Evolutionary conservation across 768 basidiomycete species (phyloP).

Genomic region (Lyophyllum semitale): DNA sequence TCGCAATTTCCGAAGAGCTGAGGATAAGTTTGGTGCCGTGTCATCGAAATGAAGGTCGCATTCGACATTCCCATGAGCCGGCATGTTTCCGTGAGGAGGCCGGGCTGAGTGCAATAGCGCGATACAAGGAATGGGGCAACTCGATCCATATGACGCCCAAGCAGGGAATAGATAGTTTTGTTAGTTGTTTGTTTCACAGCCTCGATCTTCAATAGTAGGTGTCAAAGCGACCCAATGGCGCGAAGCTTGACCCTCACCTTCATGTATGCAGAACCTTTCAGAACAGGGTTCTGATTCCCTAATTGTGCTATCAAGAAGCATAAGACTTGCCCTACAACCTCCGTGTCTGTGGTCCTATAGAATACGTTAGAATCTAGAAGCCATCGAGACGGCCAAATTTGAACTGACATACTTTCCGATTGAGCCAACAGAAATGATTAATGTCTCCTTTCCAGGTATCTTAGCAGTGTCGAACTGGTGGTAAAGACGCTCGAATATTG

Average conservation of each 20-base stretch:
- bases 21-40: conserved; percentile 67
- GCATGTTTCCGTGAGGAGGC: conserved; percentile 63
- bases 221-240: neutral
- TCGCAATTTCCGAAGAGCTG: conserved; percentile 66
- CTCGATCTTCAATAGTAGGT: conserved; percentile 46
- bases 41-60: conserved; percentile 63
- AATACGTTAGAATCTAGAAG: conserved; percentile 1
- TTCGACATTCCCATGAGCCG: conserved; percentile 63
- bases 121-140: conserved; percentile 68
- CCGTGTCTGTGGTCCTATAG: conserved; percentile 46
- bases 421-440: conserved; percentile 59
- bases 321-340: conserved; percentile 59
- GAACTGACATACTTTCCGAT: conserved; percentile 47
- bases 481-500: conserved; percentile 47
- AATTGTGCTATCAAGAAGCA: conserved; percentile 67
- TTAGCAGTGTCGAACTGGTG: conserved; percentile 47
- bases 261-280: conserved; percentile 68
- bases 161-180: conserved; percentile 64
- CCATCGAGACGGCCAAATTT: neutral
- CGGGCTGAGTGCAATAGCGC: conserved; percentile 59
- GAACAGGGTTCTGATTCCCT: conserved; percentile 63
- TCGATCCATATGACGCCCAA: conserved; percentile 68
- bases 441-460: conserved; percentile 59
- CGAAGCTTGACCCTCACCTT: conserved; percentile 47
- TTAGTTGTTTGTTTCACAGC: conserved; percentile 57